Conservation (phyloP, 352 stramenopile species). For the Pythium myriotylum region DNA sequence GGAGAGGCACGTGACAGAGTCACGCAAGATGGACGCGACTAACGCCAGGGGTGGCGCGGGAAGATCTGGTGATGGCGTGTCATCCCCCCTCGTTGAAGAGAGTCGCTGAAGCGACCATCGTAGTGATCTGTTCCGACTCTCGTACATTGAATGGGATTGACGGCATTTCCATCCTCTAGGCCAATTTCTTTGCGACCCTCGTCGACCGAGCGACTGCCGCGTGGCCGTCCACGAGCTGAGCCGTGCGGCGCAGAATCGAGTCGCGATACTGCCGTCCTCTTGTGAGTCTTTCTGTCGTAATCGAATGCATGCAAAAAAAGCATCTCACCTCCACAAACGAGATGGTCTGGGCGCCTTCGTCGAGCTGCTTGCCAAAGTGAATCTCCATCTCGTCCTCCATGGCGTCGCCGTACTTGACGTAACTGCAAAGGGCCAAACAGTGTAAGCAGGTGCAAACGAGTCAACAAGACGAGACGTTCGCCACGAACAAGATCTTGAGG, state of each 20-base stretch:
- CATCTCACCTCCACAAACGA: constrained; percentile 55
- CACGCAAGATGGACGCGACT: not conserved
- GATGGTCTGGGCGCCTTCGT: constrained; percentile 66
- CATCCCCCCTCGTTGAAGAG: not conserved
- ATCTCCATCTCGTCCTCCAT: constrained; percentile 83
- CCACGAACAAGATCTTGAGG: constrained; percentile 70
- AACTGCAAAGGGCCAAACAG: constrained; percentile 28
- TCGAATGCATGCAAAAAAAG: not conserved
- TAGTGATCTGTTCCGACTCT: no score
- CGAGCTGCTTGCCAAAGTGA: constrained; percentile 66
- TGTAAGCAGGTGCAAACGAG: not conserved
- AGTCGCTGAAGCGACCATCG: not conserved
- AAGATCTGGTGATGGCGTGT: not conserved
- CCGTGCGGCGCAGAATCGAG: constrained; percentile 52
- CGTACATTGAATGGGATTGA: not conserved
- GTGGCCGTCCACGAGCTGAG: constrained; percentile 70
- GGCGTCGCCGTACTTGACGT: constrained; percentile 73
- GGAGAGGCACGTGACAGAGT: no score
- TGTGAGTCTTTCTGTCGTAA: not conserved
- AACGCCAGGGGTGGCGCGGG: not conserved
- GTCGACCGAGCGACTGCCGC: constrained; percentile 42
- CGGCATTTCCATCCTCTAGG: not conserved
- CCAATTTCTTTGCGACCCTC: constrained; percentile 41
- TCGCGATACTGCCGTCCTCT: constrained; percentile 49
- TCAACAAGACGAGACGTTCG: not conserved